Conservation (phyloP, 2,329 filamentous ascomycete species). For the Botrytis paeoniae region DNA sequence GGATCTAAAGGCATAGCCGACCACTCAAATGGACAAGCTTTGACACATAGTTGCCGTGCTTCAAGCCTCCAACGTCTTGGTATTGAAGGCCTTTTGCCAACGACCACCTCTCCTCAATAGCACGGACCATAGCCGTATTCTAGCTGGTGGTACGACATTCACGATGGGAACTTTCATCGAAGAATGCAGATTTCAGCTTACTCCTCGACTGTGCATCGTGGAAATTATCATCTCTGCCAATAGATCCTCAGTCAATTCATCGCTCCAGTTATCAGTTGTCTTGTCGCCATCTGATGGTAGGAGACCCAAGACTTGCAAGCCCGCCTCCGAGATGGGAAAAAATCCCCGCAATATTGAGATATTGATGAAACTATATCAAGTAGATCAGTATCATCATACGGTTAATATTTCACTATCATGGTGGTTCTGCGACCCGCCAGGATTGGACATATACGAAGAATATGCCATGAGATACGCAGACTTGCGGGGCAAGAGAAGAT, state of each 20-base stretch:
- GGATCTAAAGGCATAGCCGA: background rate
- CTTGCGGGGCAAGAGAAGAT: conserved; percentile 1
- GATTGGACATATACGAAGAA: background rate
- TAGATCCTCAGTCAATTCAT: background rate
- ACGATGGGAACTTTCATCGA: background rate
- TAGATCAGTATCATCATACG: background rate
- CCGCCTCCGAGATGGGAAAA: background rate
- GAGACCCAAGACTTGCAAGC: background rate
- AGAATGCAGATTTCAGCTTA: background rate
- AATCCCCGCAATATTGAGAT: background rate
- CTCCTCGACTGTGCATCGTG: background rate
- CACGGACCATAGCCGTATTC: background rate
- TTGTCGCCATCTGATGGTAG: background rate
- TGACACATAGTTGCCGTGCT: background rate
- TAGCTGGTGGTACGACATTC: conserved; percentile 2
- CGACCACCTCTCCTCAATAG: background rate
- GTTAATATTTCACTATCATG: background rate
- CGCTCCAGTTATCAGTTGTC: background rate
- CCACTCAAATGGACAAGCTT: background rate
- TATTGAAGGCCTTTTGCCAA: background rate
- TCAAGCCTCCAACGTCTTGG: background rate
- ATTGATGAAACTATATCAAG: background rate
- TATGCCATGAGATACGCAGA: conserved; percentile 1
- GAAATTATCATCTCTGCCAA: background rate
- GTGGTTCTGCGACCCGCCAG: background rate